Evolutionary conservation across 1,284 basidiomycete species (phyloP), one percentile per base, ranked within the genome.

Genomic region (Clitocybe nebularis): DNA sequence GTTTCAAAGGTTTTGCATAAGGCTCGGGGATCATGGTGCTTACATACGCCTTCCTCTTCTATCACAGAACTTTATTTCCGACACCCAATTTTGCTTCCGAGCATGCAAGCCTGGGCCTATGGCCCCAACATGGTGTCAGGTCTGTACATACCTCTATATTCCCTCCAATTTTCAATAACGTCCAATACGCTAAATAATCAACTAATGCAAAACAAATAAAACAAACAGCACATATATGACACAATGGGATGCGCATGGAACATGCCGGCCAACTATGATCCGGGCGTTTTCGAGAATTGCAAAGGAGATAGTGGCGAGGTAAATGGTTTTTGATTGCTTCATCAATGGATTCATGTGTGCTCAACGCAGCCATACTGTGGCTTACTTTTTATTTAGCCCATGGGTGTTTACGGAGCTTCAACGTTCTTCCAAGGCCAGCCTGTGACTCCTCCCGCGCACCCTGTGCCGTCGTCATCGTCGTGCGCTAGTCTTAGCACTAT

Each of bases 331-430:
- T 39, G 21, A 20, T 14, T n/a, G 36, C 5, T 21, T 8, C 16
- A 10, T 24, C 11, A 21, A n/a, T n/a, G n/a, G n/a, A n/a, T n/a
- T n/a, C n/a, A n/a, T n/a, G n/a, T n/a, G n/a, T n/a, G n/a, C n/a
- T n/a, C n/a, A n/a, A n/a, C n/a, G n/a, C 14, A 39, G 30, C 6
- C 23, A 9, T 34, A n/a, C 16, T 22, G 4, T 36, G 11, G 10
- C 54, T 53, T 41, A 49, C 44, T 52, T 51, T 48, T 44, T 55
- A 72, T 66, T 48, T 58, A 59, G 14, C 78, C 79, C 1, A 81
- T 80, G 76, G 79, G 79, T 41, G 72, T 81, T 16, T 80, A 81
- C 47, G 76, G 76, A 38, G 72, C 74, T 1, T 77, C 75, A 40
- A 79, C 77, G 17, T 81, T 74, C 73, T 61, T 63, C 53, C 79